A percentile compares a stretch with the other conserved stretches of the same genome.
phyloP scores from a whole-genome alignment of 768 basidiomycete species.

The Tephrocybe sp. region DNA sequence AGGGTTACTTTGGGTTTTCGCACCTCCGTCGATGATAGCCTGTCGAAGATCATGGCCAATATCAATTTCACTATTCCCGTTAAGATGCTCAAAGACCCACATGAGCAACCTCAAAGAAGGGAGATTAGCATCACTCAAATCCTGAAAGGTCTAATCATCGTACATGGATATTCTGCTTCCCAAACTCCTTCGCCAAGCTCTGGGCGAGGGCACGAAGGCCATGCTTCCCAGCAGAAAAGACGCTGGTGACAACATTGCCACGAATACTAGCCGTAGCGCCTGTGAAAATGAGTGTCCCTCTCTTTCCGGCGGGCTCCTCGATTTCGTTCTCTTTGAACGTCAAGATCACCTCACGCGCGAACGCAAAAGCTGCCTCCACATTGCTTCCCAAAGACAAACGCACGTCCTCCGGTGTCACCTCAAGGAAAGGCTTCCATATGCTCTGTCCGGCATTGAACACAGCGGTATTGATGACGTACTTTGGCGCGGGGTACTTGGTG shows the following conservation, averaged over 20 bases:
- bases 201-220: slow-evolving; percentile 63
- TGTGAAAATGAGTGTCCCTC: slow-evolving; percentile 67
- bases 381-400: slow-evolving; percentile 48
- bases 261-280: slow-evolving; percentile 67
- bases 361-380: slow-evolving; percentile 58
- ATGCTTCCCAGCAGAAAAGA: slow-evolving; percentile 63
- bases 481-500: slow-evolving; percentile 42
- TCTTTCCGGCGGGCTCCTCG: slow-evolving; percentile 44
- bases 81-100: slow-evolving; percentile 33
- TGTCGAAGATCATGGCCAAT: slow-evolving; percentile 23
- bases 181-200: slow-evolving; percentile 73
- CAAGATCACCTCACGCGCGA: slow-evolving; percentile 58
- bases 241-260: slow-evolving; percentile 59
- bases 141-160: too few species aligned
- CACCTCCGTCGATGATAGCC: slow-evolving; percentile 69
- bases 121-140: too few species aligned
- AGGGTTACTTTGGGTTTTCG: slow-evolving; percentile 1
- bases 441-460: slow-evolving; percentile 61
- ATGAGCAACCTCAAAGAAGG: slow-evolving; percentile 52
- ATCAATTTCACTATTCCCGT: background rate
- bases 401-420: slow-evolving; percentile 57
- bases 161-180: slow-evolving; percentile 74
- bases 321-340: slow-evolving; percentile 57
- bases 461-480: slow-evolving; percentile 54
- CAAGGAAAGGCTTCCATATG: slow-evolving; percentile 66